phyloP scores from a whole-genome alignment of 2,329 filamentous ascomycete genomes.

The Tolypocladium tundrense region DNA sequence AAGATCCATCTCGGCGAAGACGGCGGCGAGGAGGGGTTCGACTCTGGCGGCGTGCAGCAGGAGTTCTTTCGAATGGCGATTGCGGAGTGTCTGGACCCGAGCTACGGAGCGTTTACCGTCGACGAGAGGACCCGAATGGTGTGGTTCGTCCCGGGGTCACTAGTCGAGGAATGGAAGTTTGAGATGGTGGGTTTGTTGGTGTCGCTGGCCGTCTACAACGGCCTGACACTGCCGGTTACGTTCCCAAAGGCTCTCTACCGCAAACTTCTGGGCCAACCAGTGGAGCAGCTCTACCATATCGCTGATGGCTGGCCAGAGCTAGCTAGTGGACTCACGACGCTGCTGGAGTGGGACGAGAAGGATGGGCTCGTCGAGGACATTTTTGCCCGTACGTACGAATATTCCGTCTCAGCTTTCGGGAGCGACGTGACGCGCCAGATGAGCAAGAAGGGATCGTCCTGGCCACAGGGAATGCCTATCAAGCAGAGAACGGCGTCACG shows the following conservation, averaged over 20 bases:
- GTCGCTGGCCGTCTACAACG: conserved; percentile 86
- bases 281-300: conserved; percentile 65
- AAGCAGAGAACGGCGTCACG: conserved; percentile 18
- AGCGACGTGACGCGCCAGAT: conserved; percentile 48
- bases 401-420: conserved; percentile 55
- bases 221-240: conserved; percentile 78
- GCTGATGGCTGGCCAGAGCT: conserved; percentile 81
- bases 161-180: conserved; percentile 81
- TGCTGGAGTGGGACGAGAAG: conserved; percentile 67
- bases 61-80: conserved; percentile 88
- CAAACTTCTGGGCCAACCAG: conserved; percentile 61
- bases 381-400: conserved; percentile 79
- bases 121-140: conserved; percentile 68
- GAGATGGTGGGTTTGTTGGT: conserved; percentile 83
- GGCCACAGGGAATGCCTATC: conserved; percentile 40
- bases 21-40: conserved; percentile 76
- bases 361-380: conserved; percentile 71
- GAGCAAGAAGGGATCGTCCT: conserved; percentile 29
- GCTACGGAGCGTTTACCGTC: conserved; percentile 70
- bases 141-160: conserved; percentile 78
- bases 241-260: conserved; percentile 80
- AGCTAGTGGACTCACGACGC: conserved; percentile 58
- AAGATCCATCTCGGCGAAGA: conserved; percentile 82
- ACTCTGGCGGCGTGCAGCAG: conserved; percentile 91
- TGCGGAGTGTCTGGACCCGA: conserved; percentile 65